Conservation (phyloP, 2,329 filamentous ascomycete species). For the Arthrobotrys pseudoclavata region DNA sequence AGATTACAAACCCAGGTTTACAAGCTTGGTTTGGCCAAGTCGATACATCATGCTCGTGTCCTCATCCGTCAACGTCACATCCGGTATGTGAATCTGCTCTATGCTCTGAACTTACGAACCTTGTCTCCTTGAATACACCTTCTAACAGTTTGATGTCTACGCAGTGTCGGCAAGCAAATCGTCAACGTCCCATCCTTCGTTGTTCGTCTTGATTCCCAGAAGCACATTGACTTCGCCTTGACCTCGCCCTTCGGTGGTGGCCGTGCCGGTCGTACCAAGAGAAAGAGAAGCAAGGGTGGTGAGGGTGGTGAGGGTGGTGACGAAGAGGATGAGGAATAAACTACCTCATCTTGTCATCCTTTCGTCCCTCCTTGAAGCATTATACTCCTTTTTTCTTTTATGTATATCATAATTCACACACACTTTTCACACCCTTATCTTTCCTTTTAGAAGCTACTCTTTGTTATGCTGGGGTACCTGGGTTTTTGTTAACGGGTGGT, state of each 20-base stretch:
- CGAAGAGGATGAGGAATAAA: slow-evolving; percentile 84
- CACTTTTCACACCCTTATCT: slow-evolving; percentile 14
- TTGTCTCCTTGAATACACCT: not conserved
- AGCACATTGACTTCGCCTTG: slow-evolving; percentile 99
- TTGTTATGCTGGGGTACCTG: slow-evolving; percentile 36
- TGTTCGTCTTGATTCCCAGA: slow-evolving; percentile 99
- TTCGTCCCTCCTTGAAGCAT: slow-evolving; percentile 28
- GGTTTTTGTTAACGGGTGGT: slow-evolving; percentile 27
- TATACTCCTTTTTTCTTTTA: slow-evolving; percentile 21
- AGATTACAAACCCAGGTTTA: slow-evolving; percentile 97
- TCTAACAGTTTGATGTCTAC: slow-evolving; percentile 62
- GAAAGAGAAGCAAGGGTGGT: slow-evolving; percentile 99
- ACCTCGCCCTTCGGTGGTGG: slow-evolving; percentile 98
- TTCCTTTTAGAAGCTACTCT: slow-evolving; percentile 38
- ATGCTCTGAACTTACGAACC: slow-evolving; percentile 60
- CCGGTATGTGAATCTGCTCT: slow-evolving; percentile 70
- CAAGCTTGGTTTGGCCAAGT: slow-evolving; percentile 99
- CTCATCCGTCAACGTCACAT: slow-evolving; percentile 99
- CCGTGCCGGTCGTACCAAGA: slow-evolving; percentile 95
- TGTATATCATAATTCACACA: slow-evolving; percentile 59
- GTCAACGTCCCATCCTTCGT: slow-evolving; percentile 99
- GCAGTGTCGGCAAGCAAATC: slow-evolving; percentile 97
- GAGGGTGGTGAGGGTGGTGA: slow-evolving; percentile 84
- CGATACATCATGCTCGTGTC: slow-evolving; percentile 99
- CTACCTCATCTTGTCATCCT: slow-evolving; percentile 5